These are phyloP conservation scores for Rubroshorea leprosula DNA, from an alignment of 345 rosid species.

Conservation along the genomic window DNA sequence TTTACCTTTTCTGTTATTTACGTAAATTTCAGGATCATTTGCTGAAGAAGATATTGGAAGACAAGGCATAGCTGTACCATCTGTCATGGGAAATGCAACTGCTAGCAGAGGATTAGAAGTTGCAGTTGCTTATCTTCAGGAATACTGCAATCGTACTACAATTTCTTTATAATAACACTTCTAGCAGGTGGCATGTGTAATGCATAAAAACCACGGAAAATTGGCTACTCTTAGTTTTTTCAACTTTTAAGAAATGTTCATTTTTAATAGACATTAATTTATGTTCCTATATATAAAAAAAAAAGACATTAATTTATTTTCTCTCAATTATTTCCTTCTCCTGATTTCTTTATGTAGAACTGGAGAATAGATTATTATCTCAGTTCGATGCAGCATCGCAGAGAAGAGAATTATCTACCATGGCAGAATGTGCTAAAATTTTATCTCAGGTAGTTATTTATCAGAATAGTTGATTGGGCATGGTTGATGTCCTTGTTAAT, in stretches of 20 bases:
- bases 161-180: conserved; percentile 16
- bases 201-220: conserved; percentile 2
- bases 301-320: background rate
- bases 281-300: background rate
- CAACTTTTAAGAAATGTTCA: background rate
- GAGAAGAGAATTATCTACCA: conserved; percentile 87
- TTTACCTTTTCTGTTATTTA: conserved; percentile 7
- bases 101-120: conserved; percentile 96
- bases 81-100: conserved; percentile 74
- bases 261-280: background rate
- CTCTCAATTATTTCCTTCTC: conserved; percentile 11
- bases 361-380: conserved; percentile 94
- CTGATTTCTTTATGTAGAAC: conserved; percentile 39
- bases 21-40: conserved; percentile 64
- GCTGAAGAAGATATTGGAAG: conserved; percentile 98
- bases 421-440: conserved; percentile 99
- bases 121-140: conserved; percentile 99
- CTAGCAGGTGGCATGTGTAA: background rate
- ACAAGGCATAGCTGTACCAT: conserved; percentile 54
- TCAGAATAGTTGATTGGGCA: background rate
- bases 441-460: conserved; percentile 73
- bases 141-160: conserved; percentile 89
- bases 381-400: conserved; percentile 98
- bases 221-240: background rate
- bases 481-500: background rate